These are phyloP conservation scores for Puccinia coronata DNA, from an alignment of 1,284 basidiomycete species.

Conservation along the genomic window DNA sequence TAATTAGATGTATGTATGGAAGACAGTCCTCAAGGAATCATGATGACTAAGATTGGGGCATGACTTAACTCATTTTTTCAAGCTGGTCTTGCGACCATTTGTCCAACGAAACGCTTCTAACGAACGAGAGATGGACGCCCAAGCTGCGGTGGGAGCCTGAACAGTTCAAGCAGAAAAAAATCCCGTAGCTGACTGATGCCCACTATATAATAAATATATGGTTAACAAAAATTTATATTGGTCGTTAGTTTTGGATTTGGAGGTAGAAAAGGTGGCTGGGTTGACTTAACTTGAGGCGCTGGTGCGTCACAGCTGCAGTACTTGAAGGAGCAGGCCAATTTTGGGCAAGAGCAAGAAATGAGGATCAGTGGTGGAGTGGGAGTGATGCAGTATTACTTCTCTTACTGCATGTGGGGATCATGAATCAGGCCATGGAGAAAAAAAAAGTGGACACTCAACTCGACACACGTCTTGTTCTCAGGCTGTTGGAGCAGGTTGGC, in stretches of 20 bases:
- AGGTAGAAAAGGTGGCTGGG: neutral
- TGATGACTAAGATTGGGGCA: neutral
- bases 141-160: constrained; percentile 84
- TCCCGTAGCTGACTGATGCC: constrained; percentile 78
- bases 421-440: too few species aligned
- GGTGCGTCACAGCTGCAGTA: constrained; percentile 33
- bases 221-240: neutral
- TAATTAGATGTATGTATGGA: neutral
- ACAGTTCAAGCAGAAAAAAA: constrained; percentile 87
- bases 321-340: too few species aligned
- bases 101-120: constrained; percentile 53
- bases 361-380: too few species aligned
- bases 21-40: neutral
- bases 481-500: constrained; percentile 22
- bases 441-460: too few species aligned
- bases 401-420: too few species aligned
- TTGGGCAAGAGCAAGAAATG: neutral
- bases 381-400: too few species aligned
- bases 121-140: constrained; percentile 78
- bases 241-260: neutral
- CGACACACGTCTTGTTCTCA: constrained; percentile 43
- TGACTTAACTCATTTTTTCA: constrained; percentile 25
- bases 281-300: constrained; percentile 24
- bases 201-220: constrained; percentile 67
- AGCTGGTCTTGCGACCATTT: constrained; percentile 42